phyloP scores from a whole-genome alignment of 495 filamentous ascomycete genomes.

The Trichoderma asperelloides region DNA sequence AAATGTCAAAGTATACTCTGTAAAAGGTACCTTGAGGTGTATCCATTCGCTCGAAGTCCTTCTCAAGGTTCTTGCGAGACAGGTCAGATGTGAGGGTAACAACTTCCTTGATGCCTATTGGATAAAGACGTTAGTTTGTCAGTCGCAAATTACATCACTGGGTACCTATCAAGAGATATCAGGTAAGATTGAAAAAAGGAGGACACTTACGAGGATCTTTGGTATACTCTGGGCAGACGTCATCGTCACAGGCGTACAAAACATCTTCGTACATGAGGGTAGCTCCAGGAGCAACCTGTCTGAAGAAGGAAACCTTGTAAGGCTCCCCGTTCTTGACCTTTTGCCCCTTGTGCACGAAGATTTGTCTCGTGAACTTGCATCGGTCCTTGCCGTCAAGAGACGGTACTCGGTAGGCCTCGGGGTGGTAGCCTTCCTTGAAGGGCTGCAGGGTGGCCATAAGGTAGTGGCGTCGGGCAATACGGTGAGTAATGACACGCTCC shows the following conservation, averaged over 20 bases:
- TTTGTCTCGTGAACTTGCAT: slow-evolving; percentile 98
- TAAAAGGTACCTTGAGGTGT: slow-evolving; percentile 98
- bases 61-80: slow-evolving; percentile 95
- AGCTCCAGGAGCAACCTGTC: slow-evolving; percentile 93
- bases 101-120: slow-evolving; percentile 92
- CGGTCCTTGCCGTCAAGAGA: slow-evolving; percentile 93
- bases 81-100: slow-evolving; percentile 96
- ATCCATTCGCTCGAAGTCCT: slow-evolving; percentile 99
- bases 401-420: slow-evolving; percentile 94
- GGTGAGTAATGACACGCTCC: slow-evolving; percentile 90
- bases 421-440: slow-evolving; percentile 98
- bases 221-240: slow-evolving; percentile 96
- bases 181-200: background rate
- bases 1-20: slow-evolving; percentile 69
- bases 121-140: slow-evolving; percentile 6
- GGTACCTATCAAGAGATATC: background rate
- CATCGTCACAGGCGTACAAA: slow-evolving; percentile 94
- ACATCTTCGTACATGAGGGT: slow-evolving; percentile 99
- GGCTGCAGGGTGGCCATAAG: slow-evolving; percentile 98
- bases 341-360: slow-evolving; percentile 98
- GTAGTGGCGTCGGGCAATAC: slow-evolving; percentile 96
- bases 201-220: slow-evolving; percentile 90
- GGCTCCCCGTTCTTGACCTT: slow-evolving; percentile 98
- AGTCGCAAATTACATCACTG: background rate
- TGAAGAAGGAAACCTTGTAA: slow-evolving; percentile 97